Percentiles rank a stretch among this genome's conserved stretches.
These are phyloP conservation scores for Cicer chorassanicum DNA, from an alignment of 306 rosid species.

Conservation along the genomic window DNA sequence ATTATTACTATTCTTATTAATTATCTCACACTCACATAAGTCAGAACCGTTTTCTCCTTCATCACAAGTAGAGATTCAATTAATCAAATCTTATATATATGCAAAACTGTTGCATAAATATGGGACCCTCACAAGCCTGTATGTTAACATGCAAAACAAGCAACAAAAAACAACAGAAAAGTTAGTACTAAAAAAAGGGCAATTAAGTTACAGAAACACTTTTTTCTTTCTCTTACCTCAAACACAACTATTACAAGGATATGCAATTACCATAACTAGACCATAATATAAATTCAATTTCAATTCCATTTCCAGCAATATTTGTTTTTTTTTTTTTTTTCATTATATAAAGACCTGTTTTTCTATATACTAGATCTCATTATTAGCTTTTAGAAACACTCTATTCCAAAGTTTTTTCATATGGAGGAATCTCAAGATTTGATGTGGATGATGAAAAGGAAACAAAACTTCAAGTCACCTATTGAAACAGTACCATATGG, in stretches of 20 bases:
- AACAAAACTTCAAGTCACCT: slow-evolving; percentile 48
- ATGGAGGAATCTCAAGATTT: slow-evolving; percentile 54
- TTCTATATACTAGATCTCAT: slow-evolving; percentile 26
- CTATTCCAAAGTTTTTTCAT: background rate
- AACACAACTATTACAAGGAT: slow-evolving; percentile 39
- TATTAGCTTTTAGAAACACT: background rate
- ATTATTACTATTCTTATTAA: slow-evolving; percentile 20
- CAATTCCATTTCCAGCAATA: slow-evolving; percentile 30
- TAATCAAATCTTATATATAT: slow-evolving; percentile 50
- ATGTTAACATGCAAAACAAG: background rate
- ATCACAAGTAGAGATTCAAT: slow-evolving; percentile 31
- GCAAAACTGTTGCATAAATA: slow-evolving; percentile 52
- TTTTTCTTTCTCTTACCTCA: slow-evolving; percentile 49
- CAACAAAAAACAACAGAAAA: slow-evolving; percentile 10
- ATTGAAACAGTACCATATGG: slow-evolving; percentile 41
- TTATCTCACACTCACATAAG: background rate
- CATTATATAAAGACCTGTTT: slow-evolving; percentile 40
- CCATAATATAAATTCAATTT: slow-evolving; percentile 35
- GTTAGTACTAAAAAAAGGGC: slow-evolving; percentile 3
- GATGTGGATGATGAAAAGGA: slow-evolving; percentile 62
- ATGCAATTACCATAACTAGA: slow-evolving; percentile 26
- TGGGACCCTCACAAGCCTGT: slow-evolving; percentile 42
- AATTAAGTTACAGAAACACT: slow-evolving; percentile 11
- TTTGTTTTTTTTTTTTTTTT: background rate
- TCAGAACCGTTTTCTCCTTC: slow-evolving; percentile 53